Evolutionary conservation across 208 protist genomes (phyloP).

Genomic region (Eutreptiella sp.): DNA sequence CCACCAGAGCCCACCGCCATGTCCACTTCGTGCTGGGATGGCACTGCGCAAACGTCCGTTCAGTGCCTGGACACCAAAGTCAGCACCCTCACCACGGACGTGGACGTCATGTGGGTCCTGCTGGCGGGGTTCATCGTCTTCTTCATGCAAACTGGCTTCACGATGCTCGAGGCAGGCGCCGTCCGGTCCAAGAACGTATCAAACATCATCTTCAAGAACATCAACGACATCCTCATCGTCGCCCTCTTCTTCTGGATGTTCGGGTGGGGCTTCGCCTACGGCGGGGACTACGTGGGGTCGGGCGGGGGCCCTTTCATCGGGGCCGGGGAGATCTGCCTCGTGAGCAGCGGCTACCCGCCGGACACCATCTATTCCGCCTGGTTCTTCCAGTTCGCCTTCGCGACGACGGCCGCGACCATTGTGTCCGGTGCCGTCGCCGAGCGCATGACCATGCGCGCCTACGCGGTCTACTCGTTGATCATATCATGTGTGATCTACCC

Average conservation of each 20-base stretch:
- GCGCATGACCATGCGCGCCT: conserved; percentile 15
- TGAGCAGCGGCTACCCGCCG: neutral
- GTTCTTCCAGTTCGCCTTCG: conserved; percentile 33
- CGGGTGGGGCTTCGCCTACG: conserved; percentile 23
- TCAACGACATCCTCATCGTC: conserved; percentile 19
- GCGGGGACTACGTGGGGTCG: neutral
- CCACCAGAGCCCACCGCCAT: too few relatives aligned
- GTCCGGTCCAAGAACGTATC: conserved; percentile 33
- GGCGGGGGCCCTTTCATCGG: conserved; percentile 10
- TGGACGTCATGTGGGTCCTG: conserved; percentile 26
- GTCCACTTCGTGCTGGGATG: too few relatives aligned
- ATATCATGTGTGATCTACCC: conserved; percentile 26
- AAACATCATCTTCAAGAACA: conserved; percentile 37
- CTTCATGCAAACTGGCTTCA: conserved; percentile 32
- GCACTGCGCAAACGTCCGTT: too few relatives aligned
- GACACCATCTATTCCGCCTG: conserved; percentile 5
- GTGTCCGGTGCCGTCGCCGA: conserved; percentile 32
- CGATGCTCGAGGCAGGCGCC: conserved; percentile 30
- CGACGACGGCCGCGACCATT: conserved; percentile 29
- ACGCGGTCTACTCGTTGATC: conserved; percentile 16
- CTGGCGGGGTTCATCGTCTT: conserved; percentile 25
- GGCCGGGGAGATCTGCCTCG: conserved; percentile 10
- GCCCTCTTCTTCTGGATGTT: conserved; percentile 26
- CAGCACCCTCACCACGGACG: too few relatives aligned
- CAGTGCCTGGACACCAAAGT: too few relatives aligned